A percentile compares a stretch with the other conserved stretches of the same genome.
Conservation (phyloP, 805 yeast species). For the Saturnispora hagleri region DNA sequence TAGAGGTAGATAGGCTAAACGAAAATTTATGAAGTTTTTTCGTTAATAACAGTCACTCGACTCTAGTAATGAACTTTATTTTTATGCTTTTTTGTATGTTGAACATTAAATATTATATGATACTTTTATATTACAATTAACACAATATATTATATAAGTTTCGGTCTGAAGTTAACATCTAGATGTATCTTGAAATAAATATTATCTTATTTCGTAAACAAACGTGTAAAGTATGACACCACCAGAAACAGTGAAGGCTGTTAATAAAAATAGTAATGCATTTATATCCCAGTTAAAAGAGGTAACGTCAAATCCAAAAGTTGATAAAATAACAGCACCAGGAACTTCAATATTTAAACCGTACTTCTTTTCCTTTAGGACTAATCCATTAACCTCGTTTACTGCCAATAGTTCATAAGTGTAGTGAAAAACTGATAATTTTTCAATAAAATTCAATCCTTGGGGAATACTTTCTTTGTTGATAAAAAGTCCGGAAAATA, state of each 20-base stretch:
- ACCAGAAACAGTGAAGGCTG: slow-evolving; percentile 55
- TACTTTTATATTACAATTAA: background rate
- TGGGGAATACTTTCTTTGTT: slow-evolving; percentile 54
- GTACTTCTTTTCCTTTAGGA: slow-evolving; percentile 77
- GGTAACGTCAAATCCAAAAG: slow-evolving; percentile 86
- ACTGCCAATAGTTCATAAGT: slow-evolving; percentile 90
- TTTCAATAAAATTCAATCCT: slow-evolving; percentile 63
- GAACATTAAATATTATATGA: background rate
- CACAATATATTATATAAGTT: background rate
- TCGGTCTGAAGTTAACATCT: background rate
- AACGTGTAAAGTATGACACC: slow-evolving; percentile 63
- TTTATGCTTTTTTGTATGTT: background rate
- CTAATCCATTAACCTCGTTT: slow-evolving; percentile 83
- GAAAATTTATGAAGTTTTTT: background rate
- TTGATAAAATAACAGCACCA: slow-evolving; percentile 91
- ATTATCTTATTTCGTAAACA: slow-evolving; percentile 65
- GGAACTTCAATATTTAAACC: slow-evolving; percentile 95
- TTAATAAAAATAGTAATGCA: slow-evolving; percentile 48
- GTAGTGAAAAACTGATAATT: slow-evolving; percentile 85
- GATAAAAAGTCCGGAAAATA: slow-evolving; percentile 90
- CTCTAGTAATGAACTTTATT: background rate
- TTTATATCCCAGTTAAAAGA: slow-evolving; percentile 62
- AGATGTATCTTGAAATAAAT: background rate
- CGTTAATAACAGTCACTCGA: background rate
- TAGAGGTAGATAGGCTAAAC: background rate